Conservation (phyloP, 352 stramenopile genomes). For the Globisporangium alternatum region DNA sequence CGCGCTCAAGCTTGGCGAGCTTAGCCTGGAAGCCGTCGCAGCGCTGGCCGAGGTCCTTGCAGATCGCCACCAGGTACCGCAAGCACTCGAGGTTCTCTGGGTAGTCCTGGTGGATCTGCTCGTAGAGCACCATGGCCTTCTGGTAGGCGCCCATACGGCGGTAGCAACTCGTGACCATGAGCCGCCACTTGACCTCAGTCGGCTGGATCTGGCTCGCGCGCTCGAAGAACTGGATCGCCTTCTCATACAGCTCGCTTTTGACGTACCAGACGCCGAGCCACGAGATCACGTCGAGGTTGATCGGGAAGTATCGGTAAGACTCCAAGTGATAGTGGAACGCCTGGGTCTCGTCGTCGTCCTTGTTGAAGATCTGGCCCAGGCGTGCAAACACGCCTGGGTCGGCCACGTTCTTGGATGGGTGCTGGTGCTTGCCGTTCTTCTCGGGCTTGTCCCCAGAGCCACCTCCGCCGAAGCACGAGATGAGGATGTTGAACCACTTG, state of each 20-base stretch:
- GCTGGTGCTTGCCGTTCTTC: conserved; percentile 27
- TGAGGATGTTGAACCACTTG: conserved; percentile 95
- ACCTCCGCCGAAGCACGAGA: conserved; percentile 88
- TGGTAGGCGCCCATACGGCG: conserved; percentile 92
- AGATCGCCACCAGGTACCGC: conserved; percentile 91
- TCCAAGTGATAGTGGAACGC: conserved; percentile 96
- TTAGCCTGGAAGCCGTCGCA: conserved; percentile 93
- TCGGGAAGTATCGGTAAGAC: conserved; percentile 93
- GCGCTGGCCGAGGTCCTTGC: conserved; percentile 91
- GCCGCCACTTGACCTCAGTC: conserved; percentile 94
- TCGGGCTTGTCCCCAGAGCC: conserved; percentile 60
- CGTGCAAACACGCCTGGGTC: conserved; percentile 80
- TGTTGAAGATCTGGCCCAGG: conserved; percentile 94
- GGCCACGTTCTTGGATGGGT: conserved; percentile 57
- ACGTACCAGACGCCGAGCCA: conserved; percentile 97
- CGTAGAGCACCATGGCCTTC: conserved; percentile 92
- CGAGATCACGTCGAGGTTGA: conserved; percentile 96
- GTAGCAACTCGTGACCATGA: conserved; percentile 97
- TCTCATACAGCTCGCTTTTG: conserved; percentile 96
- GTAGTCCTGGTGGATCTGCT: conserved; percentile 93
- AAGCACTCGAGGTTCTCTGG: conserved; percentile 93
- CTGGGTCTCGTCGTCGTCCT: conserved; percentile 92
- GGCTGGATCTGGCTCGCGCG: conserved; percentile 93
- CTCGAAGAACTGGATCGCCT: conserved; percentile 96
- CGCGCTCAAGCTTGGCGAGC: conserved; percentile 87